A percentile compares a stretch with the other conserved stretches of the same genome.
Conservation (phyloP, 1,139 yeast genomes). For the Kodamaea arcana region DNA sequence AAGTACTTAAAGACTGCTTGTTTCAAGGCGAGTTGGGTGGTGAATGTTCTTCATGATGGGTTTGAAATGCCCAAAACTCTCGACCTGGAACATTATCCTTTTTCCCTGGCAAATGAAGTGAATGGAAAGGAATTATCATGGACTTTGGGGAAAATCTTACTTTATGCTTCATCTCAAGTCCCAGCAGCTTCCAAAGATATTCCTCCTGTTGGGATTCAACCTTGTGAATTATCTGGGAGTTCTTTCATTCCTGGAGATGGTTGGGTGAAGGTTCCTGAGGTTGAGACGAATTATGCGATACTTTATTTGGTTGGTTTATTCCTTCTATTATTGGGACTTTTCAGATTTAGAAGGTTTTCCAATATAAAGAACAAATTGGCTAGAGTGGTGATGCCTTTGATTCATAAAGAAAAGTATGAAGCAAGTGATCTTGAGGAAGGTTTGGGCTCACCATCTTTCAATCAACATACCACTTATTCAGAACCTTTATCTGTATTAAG, state of each 20-base stretch:
- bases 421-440: slow-evolving; percentile 8
- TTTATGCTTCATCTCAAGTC: slow-evolving; percentile 57
- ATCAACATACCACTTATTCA: not conserved
- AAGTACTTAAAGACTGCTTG: slow-evolving; percentile 60
- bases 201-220: slow-evolving; percentile 46
- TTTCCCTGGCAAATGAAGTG: slow-evolving; percentile 57
- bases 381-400: slow-evolving; percentile 1
- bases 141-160: slow-evolving; percentile 60
- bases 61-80: slow-evolving; percentile 55
- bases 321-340: not conserved
- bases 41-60: slow-evolving; percentile 74
- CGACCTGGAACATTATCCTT: slow-evolving; percentile 45
- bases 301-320: not conserved
- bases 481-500: slow-evolving; percentile 22
- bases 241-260: slow-evolving; percentile 37
- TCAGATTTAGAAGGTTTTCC: not conserved
- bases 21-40: slow-evolving; percentile 80
- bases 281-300: not conserved
- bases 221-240: slow-evolving; percentile 46
- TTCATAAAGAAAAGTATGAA: slow-evolving; percentile 3
- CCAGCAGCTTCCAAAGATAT: slow-evolving; percentile 15
- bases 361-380: not conserved
- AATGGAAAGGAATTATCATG: slow-evolving; percentile 62
- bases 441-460: slow-evolving; percentile 1
- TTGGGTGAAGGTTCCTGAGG: not conserved